Conservation (phyloP, 306 rosid species). For the Oemleria cerasiformis region DNA sequence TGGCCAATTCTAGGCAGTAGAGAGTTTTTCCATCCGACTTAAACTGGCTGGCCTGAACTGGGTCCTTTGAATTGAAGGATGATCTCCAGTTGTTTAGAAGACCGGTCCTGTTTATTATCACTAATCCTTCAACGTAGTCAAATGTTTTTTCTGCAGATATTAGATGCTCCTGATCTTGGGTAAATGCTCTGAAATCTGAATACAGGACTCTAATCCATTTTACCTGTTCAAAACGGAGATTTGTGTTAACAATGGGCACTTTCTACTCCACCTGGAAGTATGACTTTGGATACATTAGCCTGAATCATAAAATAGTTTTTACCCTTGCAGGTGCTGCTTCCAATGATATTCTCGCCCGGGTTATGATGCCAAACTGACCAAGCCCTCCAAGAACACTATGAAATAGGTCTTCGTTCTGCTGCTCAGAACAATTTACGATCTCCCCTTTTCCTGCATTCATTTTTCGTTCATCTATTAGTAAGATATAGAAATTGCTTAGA, state of each 20-base stretch:
- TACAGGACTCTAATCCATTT: slow-evolving; percentile 77
- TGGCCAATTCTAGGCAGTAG: slow-evolving; percentile 85
- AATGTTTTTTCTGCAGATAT: slow-evolving; percentile 58
- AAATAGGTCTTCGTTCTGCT: slow-evolving; percentile 74
- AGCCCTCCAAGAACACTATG: slow-evolving; percentile 95
- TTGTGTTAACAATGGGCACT: neutral
- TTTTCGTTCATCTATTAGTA: slow-evolving; percentile 14
- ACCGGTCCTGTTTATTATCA: slow-evolving; percentile 85
- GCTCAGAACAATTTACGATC: slow-evolving; percentile 65
- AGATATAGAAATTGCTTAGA: slow-evolving; percentile 5
- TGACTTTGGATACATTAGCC: slow-evolving; percentile 2
- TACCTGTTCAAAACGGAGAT: slow-evolving; percentile 37
- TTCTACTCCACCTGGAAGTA: neutral
- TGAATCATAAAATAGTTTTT: slow-evolving; percentile 19
- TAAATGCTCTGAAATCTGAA: slow-evolving; percentile 49
- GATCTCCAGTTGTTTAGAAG: slow-evolving; percentile 90
- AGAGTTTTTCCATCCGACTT: slow-evolving; percentile 84
- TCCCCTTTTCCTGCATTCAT: slow-evolving; percentile 84
- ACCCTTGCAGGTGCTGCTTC: slow-evolving; percentile 84
- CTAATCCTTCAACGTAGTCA: slow-evolving; percentile 90
- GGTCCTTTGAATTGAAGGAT: slow-evolving; percentile 86
- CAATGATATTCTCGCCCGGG: slow-evolving; percentile 70
- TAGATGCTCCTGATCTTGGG: slow-evolving; percentile 74
- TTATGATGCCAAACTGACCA: slow-evolving; percentile 95
- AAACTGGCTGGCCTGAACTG: slow-evolving; percentile 81